phyloP scores from a whole-genome alignment of 768 basidiomycete genomes.

The Psilocybe tampanensis region DNA sequence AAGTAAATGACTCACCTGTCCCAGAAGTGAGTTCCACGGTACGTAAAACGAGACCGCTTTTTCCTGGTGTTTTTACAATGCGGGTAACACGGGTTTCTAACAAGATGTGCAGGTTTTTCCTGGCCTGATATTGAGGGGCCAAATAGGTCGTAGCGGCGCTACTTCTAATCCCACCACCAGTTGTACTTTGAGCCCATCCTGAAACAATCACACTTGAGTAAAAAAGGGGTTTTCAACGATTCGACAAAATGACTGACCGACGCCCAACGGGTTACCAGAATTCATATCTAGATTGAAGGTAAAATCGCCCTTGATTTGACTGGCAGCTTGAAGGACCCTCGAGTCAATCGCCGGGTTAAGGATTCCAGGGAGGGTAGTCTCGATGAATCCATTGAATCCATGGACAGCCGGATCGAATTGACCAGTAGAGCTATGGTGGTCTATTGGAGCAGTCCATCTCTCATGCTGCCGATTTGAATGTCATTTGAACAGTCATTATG shows the following conservation, averaged over 20 bases:
- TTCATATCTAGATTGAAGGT: slow-evolving; percentile 32
- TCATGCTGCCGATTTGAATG: slow-evolving; percentile 25
- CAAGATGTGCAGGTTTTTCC: slow-evolving; percentile 34
- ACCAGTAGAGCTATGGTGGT: slow-evolving; percentile 29
- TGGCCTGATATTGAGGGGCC: slow-evolving; percentile 17
- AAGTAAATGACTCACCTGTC: neutral
- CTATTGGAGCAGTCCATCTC: slow-evolving; percentile 24
- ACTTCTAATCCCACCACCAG: slow-evolving; percentile 29
- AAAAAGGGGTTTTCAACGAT: neutral
- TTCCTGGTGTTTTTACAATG: slow-evolving; percentile 15
- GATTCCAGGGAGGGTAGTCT: slow-evolving; percentile 30
- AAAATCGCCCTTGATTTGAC: slow-evolving; percentile 29
- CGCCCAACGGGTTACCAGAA: slow-evolving; percentile 30
- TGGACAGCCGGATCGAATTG: slow-evolving; percentile 30
- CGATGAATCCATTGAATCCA: slow-evolving; percentile 14
- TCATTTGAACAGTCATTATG: neutral
- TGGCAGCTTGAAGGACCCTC: slow-evolving; percentile 33
- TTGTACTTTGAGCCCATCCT: slow-evolving; percentile 25
- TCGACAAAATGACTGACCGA: slow-evolving; percentile 23
- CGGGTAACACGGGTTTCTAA: slow-evolving; percentile 30
- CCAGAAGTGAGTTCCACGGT: slow-evolving; percentile 10
- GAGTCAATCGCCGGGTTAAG: slow-evolving; percentile 25
- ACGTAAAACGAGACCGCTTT: neutral
- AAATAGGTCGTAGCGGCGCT: slow-evolving; percentile 35
- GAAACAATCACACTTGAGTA: neutral